These are phyloP conservation scores for Hypoxylon lenormandii DNA, from an alignment of 495 filamentous ascomycete genomes.

Conservation along the genomic window DNA sequence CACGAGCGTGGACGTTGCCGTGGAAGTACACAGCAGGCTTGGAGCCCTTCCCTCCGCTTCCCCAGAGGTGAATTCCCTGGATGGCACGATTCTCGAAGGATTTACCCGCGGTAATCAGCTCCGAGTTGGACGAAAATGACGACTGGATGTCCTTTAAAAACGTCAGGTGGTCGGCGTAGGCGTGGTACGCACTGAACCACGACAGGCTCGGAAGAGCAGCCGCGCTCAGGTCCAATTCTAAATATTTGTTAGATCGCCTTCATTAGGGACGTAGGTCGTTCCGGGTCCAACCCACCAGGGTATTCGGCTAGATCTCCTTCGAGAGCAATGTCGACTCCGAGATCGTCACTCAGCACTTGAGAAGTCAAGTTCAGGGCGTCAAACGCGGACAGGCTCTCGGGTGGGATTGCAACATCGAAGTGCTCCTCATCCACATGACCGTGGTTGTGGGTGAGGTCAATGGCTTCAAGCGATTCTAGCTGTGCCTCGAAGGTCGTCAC, in stretches of 20 bases:
- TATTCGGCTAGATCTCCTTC: constrained; percentile 53
- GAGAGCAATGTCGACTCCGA: constrained; percentile 59
- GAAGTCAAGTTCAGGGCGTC: constrained; percentile 53
- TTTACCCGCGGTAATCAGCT: constrained; percentile 66
- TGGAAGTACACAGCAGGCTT: constrained; percentile 71
- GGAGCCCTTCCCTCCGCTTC: constrained; percentile 64
- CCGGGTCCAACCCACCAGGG: constrained; percentile 32
- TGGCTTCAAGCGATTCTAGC: constrained; percentile 49
- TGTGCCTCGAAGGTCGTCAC: constrained; percentile 47
- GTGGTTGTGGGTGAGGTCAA: constrained; percentile 51
- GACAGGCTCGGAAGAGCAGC: constrained; percentile 50
- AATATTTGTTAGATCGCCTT: neutral
- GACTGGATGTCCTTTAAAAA: constrained; percentile 66
- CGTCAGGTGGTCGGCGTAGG: constrained; percentile 66
- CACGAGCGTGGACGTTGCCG: constrained; percentile 72
- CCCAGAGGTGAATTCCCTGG: constrained; percentile 71
- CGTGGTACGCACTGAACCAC: constrained; percentile 71
- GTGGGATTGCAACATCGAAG: constrained; percentile 59
- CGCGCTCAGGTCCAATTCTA: constrained; percentile 23
- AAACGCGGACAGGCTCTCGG: constrained; percentile 56
- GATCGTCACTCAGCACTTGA: constrained; percentile 60
- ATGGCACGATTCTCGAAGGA: constrained; percentile 66
- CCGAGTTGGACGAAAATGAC: constrained; percentile 63
- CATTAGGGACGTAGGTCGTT: neutral
- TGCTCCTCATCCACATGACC: constrained; percentile 44